Evolutionary conservation across 2,329 filamentous ascomycete genomes (phyloP).

Genomic region (Monilinia aucupariae): DNA sequence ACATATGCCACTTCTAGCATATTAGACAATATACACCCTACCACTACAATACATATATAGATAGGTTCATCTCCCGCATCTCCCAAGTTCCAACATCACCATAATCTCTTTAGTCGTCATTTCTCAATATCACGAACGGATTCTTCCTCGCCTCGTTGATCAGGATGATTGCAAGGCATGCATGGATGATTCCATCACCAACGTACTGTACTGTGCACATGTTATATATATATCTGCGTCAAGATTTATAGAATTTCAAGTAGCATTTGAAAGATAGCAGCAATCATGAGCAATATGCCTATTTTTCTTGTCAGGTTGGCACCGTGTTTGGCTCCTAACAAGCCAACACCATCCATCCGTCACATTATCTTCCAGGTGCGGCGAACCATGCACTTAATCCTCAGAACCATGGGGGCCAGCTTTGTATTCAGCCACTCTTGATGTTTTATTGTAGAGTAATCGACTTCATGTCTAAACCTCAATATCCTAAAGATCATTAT

Average conservation of each 20-base stretch:
- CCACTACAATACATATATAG: too few species aligned
- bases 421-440: not conserved
- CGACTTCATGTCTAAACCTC: not conserved
- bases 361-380: not conserved
- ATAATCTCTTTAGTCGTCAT: too few species aligned
- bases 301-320: not conserved
- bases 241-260: not conserved
- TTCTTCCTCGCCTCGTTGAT: too few species aligned
- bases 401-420: not conserved
- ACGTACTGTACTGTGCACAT: not conserved
- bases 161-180: too few species aligned
- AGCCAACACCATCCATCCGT: not conserved
- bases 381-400: not conserved
- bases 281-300: not conserved
- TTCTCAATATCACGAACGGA: too few species aligned
- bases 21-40: too few species aligned
- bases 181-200: not conserved
- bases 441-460: not conserved
- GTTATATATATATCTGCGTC: not conserved
- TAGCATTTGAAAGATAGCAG: not conserved
- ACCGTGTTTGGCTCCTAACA: not conserved
- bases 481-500: conserved; percentile 22
- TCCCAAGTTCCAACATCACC: too few species aligned
- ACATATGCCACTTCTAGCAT: too few species aligned
- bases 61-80: too few species aligned